Evolutionary conservation across 2,329 filamentous ascomycete genomes (phyloP).

Genomic region (Dichotomopilus funicola): DNA sequence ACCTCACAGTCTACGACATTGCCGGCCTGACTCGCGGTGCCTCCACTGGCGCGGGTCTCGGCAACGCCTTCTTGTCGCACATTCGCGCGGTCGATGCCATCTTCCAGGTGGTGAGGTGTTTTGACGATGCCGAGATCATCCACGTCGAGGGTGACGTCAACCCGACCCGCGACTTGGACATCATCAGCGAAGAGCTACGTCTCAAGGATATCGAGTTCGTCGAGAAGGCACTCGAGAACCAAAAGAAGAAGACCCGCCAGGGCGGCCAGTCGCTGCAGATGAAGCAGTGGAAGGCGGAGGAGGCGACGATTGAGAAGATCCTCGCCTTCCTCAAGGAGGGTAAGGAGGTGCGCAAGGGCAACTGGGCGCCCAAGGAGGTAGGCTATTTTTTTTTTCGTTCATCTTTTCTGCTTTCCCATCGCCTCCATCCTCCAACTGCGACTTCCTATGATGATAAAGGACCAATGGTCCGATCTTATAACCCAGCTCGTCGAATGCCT

Average conservation of each 20-base stretch:
- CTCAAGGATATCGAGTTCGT: conserved; percentile 99
- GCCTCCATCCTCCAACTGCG: no score
- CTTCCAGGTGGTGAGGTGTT: conserved; percentile 93
- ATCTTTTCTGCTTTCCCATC: not conserved
- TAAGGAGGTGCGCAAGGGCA: conserved; percentile 88
- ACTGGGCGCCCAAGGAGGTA: conserved; percentile 95
- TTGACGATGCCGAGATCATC: conserved; percentile 98
- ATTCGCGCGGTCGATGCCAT: conserved; percentile 97
- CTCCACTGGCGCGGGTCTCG: conserved; percentile 93
- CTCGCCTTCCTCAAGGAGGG: conserved; percentile 75
- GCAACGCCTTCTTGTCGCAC: conserved; percentile 96
- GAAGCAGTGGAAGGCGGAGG: conserved; percentile 94
- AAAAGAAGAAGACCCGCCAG: conserved; percentile 90
- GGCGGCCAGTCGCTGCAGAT: conserved; percentile 94
- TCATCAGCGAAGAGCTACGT: conserved; percentile 92
- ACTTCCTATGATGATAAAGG: conserved; percentile 92
- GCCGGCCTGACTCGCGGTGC: conserved; percentile 93
- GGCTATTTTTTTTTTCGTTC: conserved; percentile 30
- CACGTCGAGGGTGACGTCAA: conserved; percentile 99
- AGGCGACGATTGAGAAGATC: conserved; percentile 87
- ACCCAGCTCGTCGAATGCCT: conserved; percentile 99
- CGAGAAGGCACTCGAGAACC: conserved; percentile 86
- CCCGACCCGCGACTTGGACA: conserved; percentile 86
- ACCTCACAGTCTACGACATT: conserved; percentile 98
- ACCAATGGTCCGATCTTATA: conserved; percentile 88